Base-by-base conservation (phyloP, 2,329 filamentous ascomycete genomes). In the Claviceps sp. region DNA sequence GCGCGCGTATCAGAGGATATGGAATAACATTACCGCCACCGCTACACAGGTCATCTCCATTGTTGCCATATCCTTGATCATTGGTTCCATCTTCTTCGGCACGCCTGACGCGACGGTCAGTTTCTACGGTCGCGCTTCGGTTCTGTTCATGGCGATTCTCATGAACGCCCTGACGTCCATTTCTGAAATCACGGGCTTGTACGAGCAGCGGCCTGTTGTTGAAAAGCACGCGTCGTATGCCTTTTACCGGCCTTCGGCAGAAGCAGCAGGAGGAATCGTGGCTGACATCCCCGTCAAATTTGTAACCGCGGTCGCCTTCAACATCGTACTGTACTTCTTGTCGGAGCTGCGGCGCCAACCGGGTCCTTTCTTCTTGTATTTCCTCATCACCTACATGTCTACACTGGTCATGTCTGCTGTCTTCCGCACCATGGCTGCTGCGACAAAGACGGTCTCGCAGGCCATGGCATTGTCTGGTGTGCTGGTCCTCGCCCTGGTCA, bases 351-450 rank as follows among this genome's bases (percentile, higher is more conserved):
- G 72, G 1, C 74, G 84, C 26, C 76, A 79, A 49, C 71, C 85
- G 0, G 79, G 75, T 1, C 70, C 79, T 1, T 93, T 90, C 71
- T 93, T 93, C 68, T 73, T 88, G 56, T 93, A 84, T 70, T 76
- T 85, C 55, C 69, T 93, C 18, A 75, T 89, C 57, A 82, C 78
- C 0, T 86, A 85, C 62, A 67, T 81, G 16, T 73, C 77, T 1
- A 87, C 81, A 0, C 73, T 91, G 57, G 76, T 81, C 57, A 89
- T 90, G 83, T 84, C 78, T 40, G 86, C 84, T 66, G 72, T 88
- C 42, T 91, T 91, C 71, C 75, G 86, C 26, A 85, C 81, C 0
- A 80, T 91, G 60, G 86, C 81, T 0, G 80, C 85, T 0, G 65
- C 84, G 1, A 88, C 86, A 1, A 76, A 79, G 50, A 86, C 85